Base-by-base conservation (phyloP, 805 yeast species). In the Metschnikowia corniflorae region DNA sequence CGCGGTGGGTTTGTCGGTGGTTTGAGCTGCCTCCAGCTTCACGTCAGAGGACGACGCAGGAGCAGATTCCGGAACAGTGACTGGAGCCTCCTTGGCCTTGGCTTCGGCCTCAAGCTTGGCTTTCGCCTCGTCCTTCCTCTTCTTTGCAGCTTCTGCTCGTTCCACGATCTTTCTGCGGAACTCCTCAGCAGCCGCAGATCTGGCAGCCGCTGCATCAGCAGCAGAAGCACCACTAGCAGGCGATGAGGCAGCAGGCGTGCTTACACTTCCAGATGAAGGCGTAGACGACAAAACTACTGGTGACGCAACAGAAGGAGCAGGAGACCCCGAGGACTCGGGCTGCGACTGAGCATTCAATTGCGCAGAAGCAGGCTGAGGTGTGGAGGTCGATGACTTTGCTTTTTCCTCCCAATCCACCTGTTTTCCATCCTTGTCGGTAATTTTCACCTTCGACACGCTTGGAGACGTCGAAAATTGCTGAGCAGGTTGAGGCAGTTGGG, bases 341-440 rank as follows among this genome's bases (percentile, higher is more conserved):
- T 36, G 21, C 14, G 36, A 13, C 13, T 28, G 31, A 12, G 23
- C 21, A 10, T 35, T 34, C 16, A 33, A 18, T 16, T 42, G 52
- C 12, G 60, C 59, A 19, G 68, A 64, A 13, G 67, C 61, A 6
- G 61, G 46, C 12, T 50, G 44, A 4, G 70, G 68, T 6, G 68
- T 56, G 21, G 54, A 50, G 3, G 50, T 45, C n/a, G 49, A 39
- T 14, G 42, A 39, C 51, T 57, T 64, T 46, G 58, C 62, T 54
- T 65, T 64, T 29, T 63, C 71, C 35, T 68, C 71, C 42, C 64
- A 63, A 42, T 66, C 70, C 26, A 66, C 58, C 29, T 56, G 63
- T 38, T 60, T 64, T 5, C 72, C 73, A 28, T 65, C 70, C 49
- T 61, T 65, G 36, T 65, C 68, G 24, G 71, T 66, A 37, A 68